These are phyloP conservation scores for Karstenula rhodostoma DNA, from an alignment of 2,329 filamentous ascomycete species.

Conservation along the genomic window DNA sequence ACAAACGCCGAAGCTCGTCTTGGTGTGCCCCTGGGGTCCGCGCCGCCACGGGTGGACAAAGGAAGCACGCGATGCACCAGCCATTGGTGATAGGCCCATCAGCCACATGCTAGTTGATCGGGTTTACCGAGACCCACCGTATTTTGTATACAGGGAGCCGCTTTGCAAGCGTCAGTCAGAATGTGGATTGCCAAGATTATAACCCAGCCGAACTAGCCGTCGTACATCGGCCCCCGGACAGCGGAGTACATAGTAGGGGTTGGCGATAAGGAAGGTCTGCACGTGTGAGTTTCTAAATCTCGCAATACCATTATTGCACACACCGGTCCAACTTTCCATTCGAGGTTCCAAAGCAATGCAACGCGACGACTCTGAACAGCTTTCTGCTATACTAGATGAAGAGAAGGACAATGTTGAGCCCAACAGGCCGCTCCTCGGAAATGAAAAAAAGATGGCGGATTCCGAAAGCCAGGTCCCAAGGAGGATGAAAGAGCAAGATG, in stretches of 20 bases:
- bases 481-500: not conserved
- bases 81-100: conserved; percentile 1
- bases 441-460: conserved; percentile 3
- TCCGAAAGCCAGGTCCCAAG: not conserved
- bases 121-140: conserved; percentile 2
- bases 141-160: not conserved
- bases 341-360: not conserved
- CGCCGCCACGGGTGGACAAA: not conserved
- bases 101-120: conserved; percentile 5
- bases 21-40: not conserved
- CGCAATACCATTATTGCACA: not conserved
- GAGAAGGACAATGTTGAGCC: not conserved
- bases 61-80: conserved; percentile 5
- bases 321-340: not conserved
- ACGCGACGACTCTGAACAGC: not conserved
- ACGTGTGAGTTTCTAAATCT: not conserved
- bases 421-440: not conserved
- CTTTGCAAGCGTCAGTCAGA: not conserved
- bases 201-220: conserved; percentile 4
- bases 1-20: conserved; percentile 1
- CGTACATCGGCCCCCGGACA: not conserved
- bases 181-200: not conserved
- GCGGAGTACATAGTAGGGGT: not conserved
- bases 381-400: not conserved
- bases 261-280: conserved; percentile 8